These are phyloP conservation scores for Biscogniauxia sp. DNA, from an alignment of 2,329 filamentous ascomycete genomes.

Conservation along the genomic window DNA sequence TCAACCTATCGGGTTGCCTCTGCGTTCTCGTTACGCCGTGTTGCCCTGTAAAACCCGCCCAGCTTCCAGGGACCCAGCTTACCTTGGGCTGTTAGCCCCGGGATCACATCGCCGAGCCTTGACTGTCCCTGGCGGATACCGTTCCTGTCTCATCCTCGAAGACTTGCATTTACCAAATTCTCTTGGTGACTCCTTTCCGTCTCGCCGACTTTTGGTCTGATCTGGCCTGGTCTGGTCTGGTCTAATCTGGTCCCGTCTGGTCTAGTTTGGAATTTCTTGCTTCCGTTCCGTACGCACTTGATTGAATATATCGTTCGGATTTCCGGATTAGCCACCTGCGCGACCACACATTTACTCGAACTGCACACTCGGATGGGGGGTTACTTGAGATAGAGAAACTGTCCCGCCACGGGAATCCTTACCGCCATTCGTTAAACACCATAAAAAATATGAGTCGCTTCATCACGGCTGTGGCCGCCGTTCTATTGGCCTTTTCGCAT, in stretches of 20 bases:
- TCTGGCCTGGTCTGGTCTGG: too few species aligned
- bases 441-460: conserved; percentile 28
- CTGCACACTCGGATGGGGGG: conserved; percentile 24
- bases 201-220: not conserved
- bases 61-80: not conserved
- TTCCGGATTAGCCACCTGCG: not conserved
- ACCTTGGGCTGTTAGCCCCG: not conserved
- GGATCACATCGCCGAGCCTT: not conserved
- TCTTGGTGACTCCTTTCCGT: not conserved
- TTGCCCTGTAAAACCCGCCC: not conserved
- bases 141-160: not conserved
- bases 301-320: not conserved
- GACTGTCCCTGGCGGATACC: not conserved
- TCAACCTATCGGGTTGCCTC: too few species aligned
- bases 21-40: not conserved
- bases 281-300: not conserved
- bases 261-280: too few species aligned
- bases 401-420: conserved; percentile 24
- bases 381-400: conserved; percentile 21
- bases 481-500: conserved; percentile 31
- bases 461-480: conserved; percentile 26
- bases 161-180: not conserved
- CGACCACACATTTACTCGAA: not conserved
- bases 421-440: conserved; percentile 1
- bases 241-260: too few species aligned